phyloP scores from a whole-genome alignment of 129 eudicot species.

The Chrysanthemum seticuspe region DNA sequence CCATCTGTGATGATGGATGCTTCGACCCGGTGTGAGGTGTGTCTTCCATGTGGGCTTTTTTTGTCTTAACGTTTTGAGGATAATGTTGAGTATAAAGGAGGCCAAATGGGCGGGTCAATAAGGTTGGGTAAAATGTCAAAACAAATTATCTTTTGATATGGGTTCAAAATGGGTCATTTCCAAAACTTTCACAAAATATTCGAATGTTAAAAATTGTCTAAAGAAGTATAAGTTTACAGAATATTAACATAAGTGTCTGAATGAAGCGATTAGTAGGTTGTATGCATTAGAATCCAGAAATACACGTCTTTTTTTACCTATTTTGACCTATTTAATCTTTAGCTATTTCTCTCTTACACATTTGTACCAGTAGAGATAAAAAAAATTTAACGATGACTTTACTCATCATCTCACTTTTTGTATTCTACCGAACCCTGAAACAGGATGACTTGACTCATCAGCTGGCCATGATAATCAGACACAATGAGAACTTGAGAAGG shows the following conservation, averaged over 20 bases:
- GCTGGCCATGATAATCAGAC: conserved; percentile 91
- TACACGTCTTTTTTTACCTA: not conserved
- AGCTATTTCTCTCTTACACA: not conserved
- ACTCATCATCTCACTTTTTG: conserved; percentile 2
- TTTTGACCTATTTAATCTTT: not conserved
- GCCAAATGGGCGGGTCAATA: not conserved
- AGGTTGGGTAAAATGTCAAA: no score
- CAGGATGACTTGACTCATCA: conserved; percentile 98
- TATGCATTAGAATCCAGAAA: not conserved
- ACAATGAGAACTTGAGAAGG: conserved; percentile 80
- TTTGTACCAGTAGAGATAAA: no score
- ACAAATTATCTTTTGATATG: not conserved
- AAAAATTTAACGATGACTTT: no score
- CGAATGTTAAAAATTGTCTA: not conserved
- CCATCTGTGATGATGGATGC: conserved; percentile 99
- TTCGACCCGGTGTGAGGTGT: conserved; percentile 88
- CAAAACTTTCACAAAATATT: not conserved
- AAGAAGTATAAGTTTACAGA: not conserved
- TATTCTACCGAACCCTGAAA: conserved; percentile 2
- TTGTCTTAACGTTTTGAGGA: not conserved
- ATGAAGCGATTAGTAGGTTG: not conserved
- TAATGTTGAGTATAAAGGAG: not conserved
- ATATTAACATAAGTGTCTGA: not conserved
- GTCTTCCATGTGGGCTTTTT: conserved; percentile 33
- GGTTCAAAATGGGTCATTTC: not conserved